These are phyloP conservation scores for Alopecurus myosuroides DNA, from an alignment of 176 grass and related monocot species.

Conservation along the genomic window DNA sequence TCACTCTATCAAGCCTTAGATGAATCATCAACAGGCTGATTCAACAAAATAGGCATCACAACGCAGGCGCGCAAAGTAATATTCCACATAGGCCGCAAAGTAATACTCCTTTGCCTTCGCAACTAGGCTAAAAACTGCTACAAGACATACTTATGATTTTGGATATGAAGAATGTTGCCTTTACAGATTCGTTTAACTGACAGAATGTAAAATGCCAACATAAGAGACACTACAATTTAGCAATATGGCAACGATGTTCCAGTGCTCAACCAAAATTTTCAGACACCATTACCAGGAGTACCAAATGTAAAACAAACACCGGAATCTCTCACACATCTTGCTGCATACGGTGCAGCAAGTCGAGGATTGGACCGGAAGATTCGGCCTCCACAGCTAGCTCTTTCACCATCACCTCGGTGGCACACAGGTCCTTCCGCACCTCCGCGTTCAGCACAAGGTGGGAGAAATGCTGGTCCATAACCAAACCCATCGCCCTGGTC, in stretches of 20 bases:
- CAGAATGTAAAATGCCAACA: neutral
- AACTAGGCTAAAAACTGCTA: neutral
- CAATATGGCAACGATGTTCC: neutral
- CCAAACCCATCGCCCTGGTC: conserved; percentile 41
- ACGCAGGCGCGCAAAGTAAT: neutral
- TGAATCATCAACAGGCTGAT: neutral
- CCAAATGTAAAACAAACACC: neutral
- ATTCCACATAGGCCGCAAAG: too few species aligned
- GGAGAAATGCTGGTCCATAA: conserved; percentile 83
- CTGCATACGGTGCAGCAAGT: conserved; percentile 45
- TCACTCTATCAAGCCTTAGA: neutral
- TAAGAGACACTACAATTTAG: neutral
- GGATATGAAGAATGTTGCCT: neutral
- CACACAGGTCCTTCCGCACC: conserved; percentile 44
- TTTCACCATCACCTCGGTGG: conserved; percentile 19
- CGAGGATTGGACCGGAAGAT: conserved; percentile 36
- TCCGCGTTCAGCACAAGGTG: conserved; percentile 67
- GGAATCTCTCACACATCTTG: conserved; percentile 25
- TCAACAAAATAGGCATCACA: neutral
- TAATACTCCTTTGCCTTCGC: neutral
- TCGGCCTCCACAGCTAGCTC: conserved; percentile 45
- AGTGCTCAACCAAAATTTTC: conserved; percentile 12
- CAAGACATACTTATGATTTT: neutral
- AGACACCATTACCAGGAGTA: neutral
- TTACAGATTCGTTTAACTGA: neutral